Conservation (phyloP, 164 flowering plant species). For the Hamamelis virginiana region DNA sequence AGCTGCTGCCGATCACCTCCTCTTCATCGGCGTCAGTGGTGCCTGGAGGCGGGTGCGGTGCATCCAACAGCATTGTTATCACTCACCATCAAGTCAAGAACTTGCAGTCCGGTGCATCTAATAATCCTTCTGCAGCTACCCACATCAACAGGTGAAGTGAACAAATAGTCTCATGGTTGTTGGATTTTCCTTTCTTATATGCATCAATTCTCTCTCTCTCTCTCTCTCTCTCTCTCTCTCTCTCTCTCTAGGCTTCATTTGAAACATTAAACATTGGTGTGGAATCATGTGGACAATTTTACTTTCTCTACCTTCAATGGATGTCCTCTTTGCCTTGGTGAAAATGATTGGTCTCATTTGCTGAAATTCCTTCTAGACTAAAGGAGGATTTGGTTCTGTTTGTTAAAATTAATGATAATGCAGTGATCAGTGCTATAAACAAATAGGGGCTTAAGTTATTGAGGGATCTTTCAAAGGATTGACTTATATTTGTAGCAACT, state of each 20-base stretch:
- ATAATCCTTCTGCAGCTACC: constrained; percentile 29
- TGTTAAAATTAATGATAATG: no score
- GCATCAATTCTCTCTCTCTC: no score
- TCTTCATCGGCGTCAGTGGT: constrained; percentile 38
- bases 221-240: no score
- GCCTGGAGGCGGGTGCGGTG: constrained; percentile 22
- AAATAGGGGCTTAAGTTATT: not conserved
- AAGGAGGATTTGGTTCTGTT: no score
- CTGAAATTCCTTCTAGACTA: not conserved
- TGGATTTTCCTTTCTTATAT: no score
- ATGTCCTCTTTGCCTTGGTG: not conserved
- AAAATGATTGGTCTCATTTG: not conserved
- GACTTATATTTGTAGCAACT: not conserved
- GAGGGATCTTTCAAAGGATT: no score
- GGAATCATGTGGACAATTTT: no score
- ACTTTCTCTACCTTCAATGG: no score
- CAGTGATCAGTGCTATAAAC: no score
- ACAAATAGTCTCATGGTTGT: not conserved
- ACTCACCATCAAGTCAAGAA: constrained; percentile 46
- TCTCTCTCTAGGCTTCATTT: no score
- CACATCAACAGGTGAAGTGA: constrained; percentile 44
- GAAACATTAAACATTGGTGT: no score
- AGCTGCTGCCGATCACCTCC: constrained; percentile 39
- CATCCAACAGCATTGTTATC: constrained; percentile 39
- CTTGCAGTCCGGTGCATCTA: constrained; percentile 34